Base-by-base conservation (phyloP, 805 yeast species). In the Ogataea dorogensis region DNA sequence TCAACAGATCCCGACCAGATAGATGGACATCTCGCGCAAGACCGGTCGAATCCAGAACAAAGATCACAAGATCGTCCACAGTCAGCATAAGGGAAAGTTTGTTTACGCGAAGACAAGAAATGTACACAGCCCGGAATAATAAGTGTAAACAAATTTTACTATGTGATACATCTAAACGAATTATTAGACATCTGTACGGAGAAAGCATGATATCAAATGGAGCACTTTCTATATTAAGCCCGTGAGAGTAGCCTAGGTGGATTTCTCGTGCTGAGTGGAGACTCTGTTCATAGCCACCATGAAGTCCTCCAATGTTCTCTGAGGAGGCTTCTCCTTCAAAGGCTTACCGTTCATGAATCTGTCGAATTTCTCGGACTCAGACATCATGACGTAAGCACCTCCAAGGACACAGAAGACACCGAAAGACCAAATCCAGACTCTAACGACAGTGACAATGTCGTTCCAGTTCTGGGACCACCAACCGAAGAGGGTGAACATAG, bases 391-490 rank as follows among this genome's bases (percentile, higher is more conserved):
- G 85, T 88, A 88, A 61, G 91, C 86, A 77, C 96, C 96, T 68
- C 95, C 95, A 75, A 87, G 69, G 69, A 81, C 78, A 77, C 95
- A 88, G 91, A 88, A 88, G 70, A 85, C 82, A 78, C 96, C 96
- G 74, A 88, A 83, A 47, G 96, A 87, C 86, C 86, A 87, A 64
- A 88, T 70, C 93, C 93, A 88, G 69, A 84, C 79, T 77, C 96
- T 83, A 65, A 82, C 89, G 64, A 88, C 94, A 40, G 96, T 81
- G 55, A 88, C 96, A 54, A 88, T 82, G 71, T 91, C 95, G 65
- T 91, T 88, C 88, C 93, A 86, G 81, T 88, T 88, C 70, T 86
- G 95, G 52, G 94, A 83, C 91, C 94, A 87, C 96, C 95, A 88
- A 58, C 96, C 96, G 80, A 86, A 88, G 62, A 87, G 68, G 59